Percentiles rank a stretch among this genome's conserved stretches.
Conservation (phyloP, 148 eudicot genomes). For the Rhododendron mucronatum region DNA sequence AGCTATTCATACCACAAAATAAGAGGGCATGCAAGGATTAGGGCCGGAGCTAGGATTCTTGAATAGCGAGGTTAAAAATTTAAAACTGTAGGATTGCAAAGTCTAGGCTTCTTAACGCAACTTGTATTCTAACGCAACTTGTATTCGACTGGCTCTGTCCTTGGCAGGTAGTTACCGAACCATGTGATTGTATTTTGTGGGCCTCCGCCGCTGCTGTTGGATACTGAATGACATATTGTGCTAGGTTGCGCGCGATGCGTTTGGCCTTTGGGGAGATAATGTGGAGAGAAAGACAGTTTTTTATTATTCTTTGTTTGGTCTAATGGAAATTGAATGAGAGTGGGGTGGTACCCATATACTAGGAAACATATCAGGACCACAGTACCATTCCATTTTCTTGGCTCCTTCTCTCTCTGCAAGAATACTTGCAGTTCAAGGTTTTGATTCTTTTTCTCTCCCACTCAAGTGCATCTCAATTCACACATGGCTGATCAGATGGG, state of each 20-base stretch:
- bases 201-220: not conserved
- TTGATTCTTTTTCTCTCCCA: not conserved
- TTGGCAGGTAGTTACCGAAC: not conserved
- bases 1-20: not conserved
- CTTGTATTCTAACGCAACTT: not conserved
- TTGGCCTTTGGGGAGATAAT: not conserved
- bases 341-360: not conserved
- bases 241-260: too few species aligned
- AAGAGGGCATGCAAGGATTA: not conserved
- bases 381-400: slow-evolving; percentile 7
- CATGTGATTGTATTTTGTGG: not conserved
- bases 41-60: not conserved
- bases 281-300: not conserved
- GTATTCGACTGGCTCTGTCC: not conserved
- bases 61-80: not conserved
- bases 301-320: not conserved
- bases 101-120: not conserved
- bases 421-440: not conserved
- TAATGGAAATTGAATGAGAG: not conserved
- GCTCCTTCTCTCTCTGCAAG: slow-evolving; percentile 6
- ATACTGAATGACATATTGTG: too few species aligned
- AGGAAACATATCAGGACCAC: slow-evolving; percentile 9
- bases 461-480: not conserved
- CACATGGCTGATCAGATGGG: not conserved
- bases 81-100: not conserved